Percentiles rank a stretch among this genome's conserved stretches.
Evolutionary conservation across 2,329 filamentous ascomycete genomes (phyloP).

Genomic region (Colletotrichum sp.): DNA sequence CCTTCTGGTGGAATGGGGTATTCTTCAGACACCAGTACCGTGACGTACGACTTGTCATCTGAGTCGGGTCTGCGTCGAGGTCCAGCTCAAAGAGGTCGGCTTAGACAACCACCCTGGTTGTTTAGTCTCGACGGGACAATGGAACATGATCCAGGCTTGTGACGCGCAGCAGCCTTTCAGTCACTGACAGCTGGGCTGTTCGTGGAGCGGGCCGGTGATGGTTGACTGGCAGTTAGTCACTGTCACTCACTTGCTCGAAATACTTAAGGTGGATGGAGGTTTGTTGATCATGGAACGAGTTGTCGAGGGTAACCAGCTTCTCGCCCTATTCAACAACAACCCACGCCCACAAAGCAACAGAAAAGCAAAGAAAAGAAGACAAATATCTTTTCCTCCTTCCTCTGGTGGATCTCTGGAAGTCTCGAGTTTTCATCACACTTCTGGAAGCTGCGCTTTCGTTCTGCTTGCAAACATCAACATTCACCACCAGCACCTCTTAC

Average conservation of each 20-base stretch:
- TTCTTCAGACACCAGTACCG: neutral
- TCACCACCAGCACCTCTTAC: neutral
- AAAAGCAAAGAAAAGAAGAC: neutral
- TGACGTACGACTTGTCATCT: constrained; percentile 17
- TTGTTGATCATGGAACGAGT: neutral
- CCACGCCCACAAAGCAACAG: neutral
- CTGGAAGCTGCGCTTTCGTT: neutral
- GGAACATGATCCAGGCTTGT: constrained; percentile 21
- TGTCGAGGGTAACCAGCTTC: neutral
- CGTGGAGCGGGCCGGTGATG: constrained; percentile 2
- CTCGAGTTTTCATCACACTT: constrained; percentile 9
- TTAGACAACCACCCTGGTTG: neutral
- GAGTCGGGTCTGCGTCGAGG: neutral
- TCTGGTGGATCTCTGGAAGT: neutral
- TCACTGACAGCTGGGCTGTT: constrained; percentile 6
- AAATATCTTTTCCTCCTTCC: neutral
- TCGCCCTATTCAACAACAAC: neutral
- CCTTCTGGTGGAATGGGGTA: neutral
- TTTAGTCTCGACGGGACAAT: neutral
- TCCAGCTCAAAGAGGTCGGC: constrained; percentile 1
- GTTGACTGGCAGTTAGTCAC: constrained; percentile 8
- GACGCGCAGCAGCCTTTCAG: constrained; percentile 7
- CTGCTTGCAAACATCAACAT: neutral
- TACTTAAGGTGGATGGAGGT: constrained; percentile 1
- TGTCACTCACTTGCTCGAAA: neutral